Base-by-base conservation (phyloP, 495 filamentous ascomycete genomes). In the Hypoxylon cercidicola region DNA sequence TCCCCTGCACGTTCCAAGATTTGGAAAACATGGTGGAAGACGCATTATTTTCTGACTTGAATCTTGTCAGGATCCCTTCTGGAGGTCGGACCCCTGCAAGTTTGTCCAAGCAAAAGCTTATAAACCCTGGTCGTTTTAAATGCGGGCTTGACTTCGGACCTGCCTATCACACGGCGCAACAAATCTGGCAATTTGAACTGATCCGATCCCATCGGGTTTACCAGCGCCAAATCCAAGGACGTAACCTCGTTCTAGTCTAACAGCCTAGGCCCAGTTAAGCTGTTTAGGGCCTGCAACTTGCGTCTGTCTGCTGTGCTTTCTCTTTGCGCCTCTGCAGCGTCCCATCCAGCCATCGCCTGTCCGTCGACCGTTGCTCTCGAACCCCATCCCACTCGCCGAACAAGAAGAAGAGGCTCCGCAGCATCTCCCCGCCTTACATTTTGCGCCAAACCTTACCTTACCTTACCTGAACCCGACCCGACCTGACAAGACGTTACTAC, bases 151-250 rank as follows among this genome's bases (percentile, higher is more conserved):
- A 46, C 60, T 57, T 64, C 40, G 47, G 56, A 57, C 66, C 66
- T 69, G 52, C 66, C 66, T 69, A 69, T 69, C 66, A 69, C 40
- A 64, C 60, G 50, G 61, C 66, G 51, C 56, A 69, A 70, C n/a
- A n/a, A n/a, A n/a, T 72, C 66, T 70, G 59, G 66, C 62, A 72
- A 70, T 67, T 70, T 57, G 58, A 28, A 64, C 66, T 70, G 63
- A 70, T 72, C 66, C 62, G 55, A 66, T 66, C 64, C 64, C 63
- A 60, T 62, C 56, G 57, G 62, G 58, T 68, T 28, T 68, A 71
- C 65, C 58, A 66, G 59, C 55, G 32, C 63, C 60, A 55, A 62
- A 60, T 59, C 45, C 58, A 62, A 60, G 55, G 53, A 43, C 67
- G 32, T 44, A 39, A 65, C 55, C 51, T 41, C 21, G 12, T 18